Conservation (phyloP, 2,329 filamentous ascomycete species). For the Microsporum ferrugineum region DNA sequence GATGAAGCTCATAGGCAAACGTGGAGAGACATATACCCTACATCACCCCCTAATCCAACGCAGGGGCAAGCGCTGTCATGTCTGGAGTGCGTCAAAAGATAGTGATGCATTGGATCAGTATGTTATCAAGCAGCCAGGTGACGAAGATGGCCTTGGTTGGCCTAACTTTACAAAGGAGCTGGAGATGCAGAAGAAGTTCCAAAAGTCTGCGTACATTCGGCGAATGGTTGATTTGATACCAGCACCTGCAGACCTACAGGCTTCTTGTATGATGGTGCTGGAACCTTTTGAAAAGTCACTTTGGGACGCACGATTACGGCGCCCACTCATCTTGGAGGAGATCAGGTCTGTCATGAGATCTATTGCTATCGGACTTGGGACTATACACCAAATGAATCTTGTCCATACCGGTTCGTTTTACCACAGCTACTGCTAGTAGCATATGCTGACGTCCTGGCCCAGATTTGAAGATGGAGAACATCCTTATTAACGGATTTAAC, state of each 20-base stretch:
- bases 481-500: conserved; percentile 6
- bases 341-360: conserved; percentile 9
- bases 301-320: neutral
- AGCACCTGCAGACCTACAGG: neutral
- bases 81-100: neutral
- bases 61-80: conserved; percentile 3
- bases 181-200: conserved; percentile 5
- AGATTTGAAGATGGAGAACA: conserved; percentile 11
- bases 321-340: conserved; percentile 3
- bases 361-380: conserved; percentile 3
- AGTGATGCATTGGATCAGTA: conserved; percentile 1
- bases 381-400: conserved; percentile 5
- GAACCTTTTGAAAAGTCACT: conserved; percentile 6
- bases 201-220: conserved; percentile 4
- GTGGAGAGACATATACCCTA: conserved; percentile 1
- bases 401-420: conserved; percentile 1
- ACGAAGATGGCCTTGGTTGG: conserved; percentile 7
- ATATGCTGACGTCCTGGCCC: neutral
- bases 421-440: neutral
- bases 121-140: conserved; percentile 4
- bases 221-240: conserved; percentile 8
- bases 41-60: conserved; percentile 1
- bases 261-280: conserved; percentile 1
- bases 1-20: neutral
- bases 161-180: neutral